Conservation (phyloP, 2,329 filamentous ascomycete genomes). For the Phaeoacremonium minimum region DNA sequence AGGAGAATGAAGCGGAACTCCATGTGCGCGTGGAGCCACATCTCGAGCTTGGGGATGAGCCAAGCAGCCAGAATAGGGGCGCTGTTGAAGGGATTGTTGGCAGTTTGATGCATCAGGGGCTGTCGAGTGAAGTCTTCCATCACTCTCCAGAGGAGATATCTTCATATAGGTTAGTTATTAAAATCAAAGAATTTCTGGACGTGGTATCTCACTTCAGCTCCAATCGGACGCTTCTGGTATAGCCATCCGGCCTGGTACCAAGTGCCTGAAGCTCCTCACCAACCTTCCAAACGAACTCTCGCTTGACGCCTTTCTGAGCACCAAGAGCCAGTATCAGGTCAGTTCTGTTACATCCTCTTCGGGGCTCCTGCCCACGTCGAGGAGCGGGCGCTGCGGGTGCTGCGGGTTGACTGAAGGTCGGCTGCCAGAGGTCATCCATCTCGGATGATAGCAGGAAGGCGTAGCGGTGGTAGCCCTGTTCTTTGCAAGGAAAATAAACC, state of each 20-base stretch:
- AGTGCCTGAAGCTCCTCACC: slow-evolving; percentile 50
- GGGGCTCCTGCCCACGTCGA: too few species aligned
- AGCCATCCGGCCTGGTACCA: slow-evolving; percentile 43
- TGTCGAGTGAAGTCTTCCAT: slow-evolving; percentile 55
- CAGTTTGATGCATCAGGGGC: slow-evolving; percentile 41
- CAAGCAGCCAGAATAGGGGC: slow-evolving; percentile 51
- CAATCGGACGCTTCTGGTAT: slow-evolving; percentile 50
- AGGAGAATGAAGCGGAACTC: slow-evolving; percentile 53
- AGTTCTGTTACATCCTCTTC: too few species aligned
- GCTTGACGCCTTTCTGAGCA: slow-evolving; percentile 48
- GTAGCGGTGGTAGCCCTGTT: slow-evolving; percentile 42
- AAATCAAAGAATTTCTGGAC: background rate
- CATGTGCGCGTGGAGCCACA: slow-evolving; percentile 49
- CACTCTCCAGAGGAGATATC: slow-evolving; percentile 56
- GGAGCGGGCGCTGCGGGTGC: too few species aligned
- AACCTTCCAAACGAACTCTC: slow-evolving; percentile 42
- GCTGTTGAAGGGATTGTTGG: slow-evolving; percentile 51
- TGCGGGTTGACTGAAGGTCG: slow-evolving; percentile 39
- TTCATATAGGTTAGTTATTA: slow-evolving; percentile 17
- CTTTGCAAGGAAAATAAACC: slow-evolving; percentile 43
- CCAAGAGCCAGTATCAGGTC: slow-evolving; percentile 60
- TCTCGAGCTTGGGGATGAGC: slow-evolving; percentile 57
- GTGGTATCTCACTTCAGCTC: slow-evolving; percentile 46
- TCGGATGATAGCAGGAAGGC: slow-evolving; percentile 43
- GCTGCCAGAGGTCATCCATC: slow-evolving; percentile 46